phyloP scores from a whole-genome alignment of 2,329 filamentous ascomycete genomes.

The Hymenoscyphus albidus region DNA sequence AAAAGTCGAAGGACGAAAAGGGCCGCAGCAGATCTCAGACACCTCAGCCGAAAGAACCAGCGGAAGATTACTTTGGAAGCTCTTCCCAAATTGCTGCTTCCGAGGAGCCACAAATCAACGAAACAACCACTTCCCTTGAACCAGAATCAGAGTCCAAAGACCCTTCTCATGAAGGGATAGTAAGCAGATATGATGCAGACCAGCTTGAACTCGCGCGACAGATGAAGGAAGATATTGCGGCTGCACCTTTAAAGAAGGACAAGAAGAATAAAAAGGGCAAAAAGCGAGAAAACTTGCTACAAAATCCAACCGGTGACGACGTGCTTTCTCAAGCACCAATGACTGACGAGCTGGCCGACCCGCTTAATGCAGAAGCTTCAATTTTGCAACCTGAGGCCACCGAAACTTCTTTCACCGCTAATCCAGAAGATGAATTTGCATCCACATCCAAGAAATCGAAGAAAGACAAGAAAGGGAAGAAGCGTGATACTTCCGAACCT shows the following conservation, averaged over 20 bases:
- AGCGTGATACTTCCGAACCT: conserved; percentile 7
- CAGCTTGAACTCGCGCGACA: conserved; percentile 30
- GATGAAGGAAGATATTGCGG: conserved; percentile 30
- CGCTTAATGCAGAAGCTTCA: conserved; percentile 1
- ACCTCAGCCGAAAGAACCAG: conserved; percentile 19
- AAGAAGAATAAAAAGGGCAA: conserved; percentile 42
- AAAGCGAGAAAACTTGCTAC: conserved; percentile 10
- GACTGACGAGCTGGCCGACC: not conserved
- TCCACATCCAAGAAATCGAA: conserved; percentile 13
- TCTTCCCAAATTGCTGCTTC: conserved; percentile 10
- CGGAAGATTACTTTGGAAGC: conserved; percentile 22
- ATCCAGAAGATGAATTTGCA: conserved; percentile 23
- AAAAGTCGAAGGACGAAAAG: conserved; percentile 37
- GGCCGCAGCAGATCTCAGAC: conserved; percentile 27
- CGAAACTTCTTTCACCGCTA: conserved; percentile 8
- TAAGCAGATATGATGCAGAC: conserved; percentile 26
- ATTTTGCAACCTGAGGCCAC: conserved; percentile 10
- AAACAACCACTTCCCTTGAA: conserved; percentile 11
- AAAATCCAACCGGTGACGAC: conserved; percentile 7
- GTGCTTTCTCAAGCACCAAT: conserved; percentile 1
- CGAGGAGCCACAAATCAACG: conserved; percentile 10
- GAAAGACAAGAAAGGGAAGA: conserved; percentile 37
- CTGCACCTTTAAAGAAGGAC: conserved; percentile 37
- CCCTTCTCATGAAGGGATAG: conserved; percentile 17
- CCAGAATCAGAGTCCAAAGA: conserved; percentile 6